Percentiles rank a stretch among this genome's conserved stretches.
Evolutionary conservation across 2,329 filamentous ascomycete species (phyloP).

Genomic region (Hymenoscyphus infarciens): DNA sequence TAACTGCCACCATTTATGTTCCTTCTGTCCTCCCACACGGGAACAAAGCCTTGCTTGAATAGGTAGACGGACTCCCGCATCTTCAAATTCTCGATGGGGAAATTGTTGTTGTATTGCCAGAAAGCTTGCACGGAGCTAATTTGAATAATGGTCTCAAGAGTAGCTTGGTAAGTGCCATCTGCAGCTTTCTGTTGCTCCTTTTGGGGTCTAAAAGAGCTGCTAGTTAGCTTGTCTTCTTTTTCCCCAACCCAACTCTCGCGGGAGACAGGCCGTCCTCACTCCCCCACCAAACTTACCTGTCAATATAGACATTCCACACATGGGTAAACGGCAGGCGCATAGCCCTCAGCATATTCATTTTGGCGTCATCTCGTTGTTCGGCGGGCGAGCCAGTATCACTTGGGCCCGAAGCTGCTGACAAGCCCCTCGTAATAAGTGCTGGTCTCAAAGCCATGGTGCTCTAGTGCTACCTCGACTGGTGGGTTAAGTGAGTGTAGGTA

Average conservation of each 20-base stretch:
- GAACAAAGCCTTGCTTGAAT: slow-evolving; percentile 73
- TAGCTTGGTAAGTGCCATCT: slow-evolving; percentile 33
- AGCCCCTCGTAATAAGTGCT: slow-evolving; percentile 58
- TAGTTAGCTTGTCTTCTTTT: slow-evolving; percentile 3
- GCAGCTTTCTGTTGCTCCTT: slow-evolving; percentile 37
- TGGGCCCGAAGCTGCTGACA: slow-evolving; percentile 59
- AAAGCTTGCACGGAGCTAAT: slow-evolving; percentile 83
- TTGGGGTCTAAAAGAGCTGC: slow-evolving; percentile 30
- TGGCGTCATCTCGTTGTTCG: slow-evolving; percentile 71
- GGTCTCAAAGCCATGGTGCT: slow-evolving; percentile 52
- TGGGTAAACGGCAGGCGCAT: slow-evolving; percentile 74
- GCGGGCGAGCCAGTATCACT: slow-evolving; percentile 65
- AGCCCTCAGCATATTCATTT: slow-evolving; percentile 76
- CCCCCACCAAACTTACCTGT: slow-evolving; percentile 43
- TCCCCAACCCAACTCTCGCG: not conserved
- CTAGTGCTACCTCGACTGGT: not conserved
- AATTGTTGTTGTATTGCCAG: slow-evolving; percentile 80
- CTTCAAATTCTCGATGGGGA: slow-evolving; percentile 70
- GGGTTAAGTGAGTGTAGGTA: slow-evolving; percentile 8
- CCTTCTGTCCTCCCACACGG: slow-evolving; percentile 80
- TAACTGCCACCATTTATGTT: slow-evolving; percentile 84
- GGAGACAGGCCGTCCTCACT: not conserved
- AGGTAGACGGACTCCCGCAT: slow-evolving; percentile 75
- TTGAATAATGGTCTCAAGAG: slow-evolving; percentile 60
- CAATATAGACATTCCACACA: slow-evolving; percentile 72